phyloP scores from a whole-genome alignment of 768 basidiomycete species.

The Kwoniella bestiolae region DNA sequence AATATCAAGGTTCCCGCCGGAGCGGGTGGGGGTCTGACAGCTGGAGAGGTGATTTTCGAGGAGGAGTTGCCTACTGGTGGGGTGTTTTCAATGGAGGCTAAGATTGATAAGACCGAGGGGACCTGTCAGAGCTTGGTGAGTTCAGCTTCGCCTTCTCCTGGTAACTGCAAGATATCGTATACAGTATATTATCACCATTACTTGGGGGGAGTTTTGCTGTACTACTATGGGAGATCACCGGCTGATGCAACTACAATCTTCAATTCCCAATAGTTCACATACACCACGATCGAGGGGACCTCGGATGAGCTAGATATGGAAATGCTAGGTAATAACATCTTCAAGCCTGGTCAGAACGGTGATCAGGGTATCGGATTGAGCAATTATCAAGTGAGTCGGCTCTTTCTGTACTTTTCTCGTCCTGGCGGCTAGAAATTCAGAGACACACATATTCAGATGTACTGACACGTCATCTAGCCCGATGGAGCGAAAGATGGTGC shows the following conservation, averaged over 20 bases:
- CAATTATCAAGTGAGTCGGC: slow-evolving; percentile 11
- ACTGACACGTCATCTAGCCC: background rate
- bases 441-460: background rate
- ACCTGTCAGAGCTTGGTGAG: slow-evolving; percentile 5
- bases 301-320: slow-evolving; percentile 11
- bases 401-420: too few relatives aligned
- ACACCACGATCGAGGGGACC: background rate
- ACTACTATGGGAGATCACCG: too few relatives aligned
- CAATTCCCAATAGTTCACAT: slow-evolving; percentile 7
- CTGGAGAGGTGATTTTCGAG: slow-evolving; percentile 1
- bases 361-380: slow-evolving; percentile 4
- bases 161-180: too few relatives aligned
- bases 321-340: background rate
- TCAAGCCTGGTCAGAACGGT: background rate
- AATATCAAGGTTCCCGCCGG: slow-evolving; percentile 2
- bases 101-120: slow-evolving; percentile 2
- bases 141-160: background rate
- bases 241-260: too few relatives aligned
- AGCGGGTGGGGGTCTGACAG: background rate
- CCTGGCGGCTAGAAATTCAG: too few relatives aligned
- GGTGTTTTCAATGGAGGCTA: slow-evolving; percentile 5
- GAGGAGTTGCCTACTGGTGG: background rate
- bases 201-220: too few relatives aligned
- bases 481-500: slow-evolving; percentile 3
- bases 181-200: too few relatives aligned